phyloP scores from a whole-genome alignment of 805 yeast genomes.

The Wickerhamomyces xylosicus region DNA sequence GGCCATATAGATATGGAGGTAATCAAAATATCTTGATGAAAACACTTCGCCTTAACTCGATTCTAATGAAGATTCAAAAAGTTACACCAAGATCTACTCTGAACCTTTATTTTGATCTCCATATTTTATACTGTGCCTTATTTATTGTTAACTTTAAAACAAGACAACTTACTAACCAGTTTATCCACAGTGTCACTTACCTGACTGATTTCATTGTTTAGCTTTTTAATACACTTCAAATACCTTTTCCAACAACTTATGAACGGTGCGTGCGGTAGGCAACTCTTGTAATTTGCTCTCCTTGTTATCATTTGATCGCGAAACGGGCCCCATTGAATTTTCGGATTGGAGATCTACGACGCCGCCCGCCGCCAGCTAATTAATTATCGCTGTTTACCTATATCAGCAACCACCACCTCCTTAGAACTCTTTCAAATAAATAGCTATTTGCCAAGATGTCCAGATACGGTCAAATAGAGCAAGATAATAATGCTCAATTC shows the following conservation, averaged over 20 bases:
- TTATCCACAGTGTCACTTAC: no score
- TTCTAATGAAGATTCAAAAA: slow-evolving; percentile 24
- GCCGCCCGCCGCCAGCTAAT: no score
- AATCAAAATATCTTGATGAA: slow-evolving; percentile 30
- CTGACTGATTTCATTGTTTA: no score
- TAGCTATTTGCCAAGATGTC: not conserved
- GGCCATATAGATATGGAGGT: no score
- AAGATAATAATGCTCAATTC: slow-evolving; percentile 48
- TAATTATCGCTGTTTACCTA: not conserved
- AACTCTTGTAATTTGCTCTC: not conserved
- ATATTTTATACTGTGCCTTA: no score
- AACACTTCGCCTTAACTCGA: slow-evolving; percentile 25
- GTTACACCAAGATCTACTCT: slow-evolving; percentile 34
- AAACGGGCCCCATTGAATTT: not conserved
- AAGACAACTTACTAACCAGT: no score
- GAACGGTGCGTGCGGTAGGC: no score
- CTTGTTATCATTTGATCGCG: not conserved
- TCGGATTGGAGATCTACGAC: not conserved
- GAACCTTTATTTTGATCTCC: slow-evolving; percentile 10
- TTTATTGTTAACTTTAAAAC: no score
- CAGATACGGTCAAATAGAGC: slow-evolving; percentile 21
- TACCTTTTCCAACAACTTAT: no score
- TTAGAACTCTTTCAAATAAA: not conserved
- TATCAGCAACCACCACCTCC: not conserved
- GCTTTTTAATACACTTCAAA: no score